phyloP scores from a whole-genome alignment of 2,329 filamentous ascomycete genomes.

The Acrocalymma vagum region DNA sequence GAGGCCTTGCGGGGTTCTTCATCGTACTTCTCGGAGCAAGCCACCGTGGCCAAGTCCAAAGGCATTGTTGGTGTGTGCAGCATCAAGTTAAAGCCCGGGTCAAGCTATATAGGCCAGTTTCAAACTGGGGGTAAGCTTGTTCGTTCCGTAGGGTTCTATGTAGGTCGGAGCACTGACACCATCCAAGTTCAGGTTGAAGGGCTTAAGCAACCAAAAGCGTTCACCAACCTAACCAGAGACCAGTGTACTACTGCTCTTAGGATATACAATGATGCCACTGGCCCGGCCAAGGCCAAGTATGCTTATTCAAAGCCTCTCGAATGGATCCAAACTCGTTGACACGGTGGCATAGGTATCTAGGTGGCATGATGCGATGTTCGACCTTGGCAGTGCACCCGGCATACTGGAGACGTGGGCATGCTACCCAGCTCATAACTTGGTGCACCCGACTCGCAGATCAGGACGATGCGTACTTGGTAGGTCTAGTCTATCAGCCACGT shows the following conservation, averaged over 20 bases:
- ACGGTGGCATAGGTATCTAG: constrained; percentile 12
- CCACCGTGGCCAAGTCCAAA: too few relatives aligned
- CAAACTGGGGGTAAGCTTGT: constrained; percentile 27
- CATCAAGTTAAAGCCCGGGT: constrained; percentile 28
- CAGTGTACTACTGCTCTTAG: constrained; percentile 21
- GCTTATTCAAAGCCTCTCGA: not conserved
- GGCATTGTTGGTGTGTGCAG: constrained; percentile 36
- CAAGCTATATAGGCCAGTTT: constrained; percentile 24
- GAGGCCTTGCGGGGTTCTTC: constrained; percentile 22
- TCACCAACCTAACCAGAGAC: constrained; percentile 23
- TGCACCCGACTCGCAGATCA: constrained; percentile 34
- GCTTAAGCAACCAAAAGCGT: not conserved
- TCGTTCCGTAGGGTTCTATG: constrained; percentile 7
- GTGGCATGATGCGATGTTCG: constrained; percentile 24
- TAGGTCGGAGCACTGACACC: constrained; percentile 12
- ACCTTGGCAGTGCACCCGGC: constrained; percentile 31
- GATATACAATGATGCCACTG: constrained; percentile 28
- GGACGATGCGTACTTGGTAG: constrained; percentile 28
- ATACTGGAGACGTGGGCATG: constrained; percentile 39
- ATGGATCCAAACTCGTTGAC: constrained; percentile 1
- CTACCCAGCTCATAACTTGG: constrained; percentile 29
- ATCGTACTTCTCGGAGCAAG: constrained; percentile 13
- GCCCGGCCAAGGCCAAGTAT: constrained; percentile 32
- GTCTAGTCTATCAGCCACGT: not conserved
- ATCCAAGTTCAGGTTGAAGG: constrained; percentile 7